Percentiles rank a stretch among this genome's conserved stretches.
Conservation (phyloP, 2,329 filamentous ascomycete genomes). For the Diaporthe caulivora region DNA sequence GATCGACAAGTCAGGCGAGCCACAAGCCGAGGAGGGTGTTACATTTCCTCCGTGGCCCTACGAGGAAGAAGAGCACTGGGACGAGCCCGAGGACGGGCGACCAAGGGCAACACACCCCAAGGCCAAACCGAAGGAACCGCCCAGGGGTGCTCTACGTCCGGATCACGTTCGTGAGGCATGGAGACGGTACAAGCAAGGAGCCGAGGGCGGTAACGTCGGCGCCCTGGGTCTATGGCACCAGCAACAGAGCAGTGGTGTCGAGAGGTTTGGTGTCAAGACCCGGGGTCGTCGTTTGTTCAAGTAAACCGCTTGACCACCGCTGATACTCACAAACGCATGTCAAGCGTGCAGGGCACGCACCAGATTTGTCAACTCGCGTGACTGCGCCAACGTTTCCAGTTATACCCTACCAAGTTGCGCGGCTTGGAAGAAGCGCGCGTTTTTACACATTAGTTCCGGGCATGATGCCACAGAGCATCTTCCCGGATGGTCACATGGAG, state of each 20-base stretch:
- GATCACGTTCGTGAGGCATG: slow-evolving; percentile 82
- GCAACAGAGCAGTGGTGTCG: slow-evolving; percentile 70
- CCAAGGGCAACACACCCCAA: slow-evolving; percentile 45
- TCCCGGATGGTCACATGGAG: background rate
- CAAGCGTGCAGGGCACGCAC: too few species aligned
- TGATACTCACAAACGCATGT: background rate
- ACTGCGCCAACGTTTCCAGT: background rate
- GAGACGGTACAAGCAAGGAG: slow-evolving; percentile 73
- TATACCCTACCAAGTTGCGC: background rate
- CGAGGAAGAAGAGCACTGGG: slow-evolving; percentile 46
- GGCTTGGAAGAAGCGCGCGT: background rate
- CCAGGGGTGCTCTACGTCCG: slow-evolving; percentile 73
- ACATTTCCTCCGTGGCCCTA: slow-evolving; percentile 48
- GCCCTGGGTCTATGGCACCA: slow-evolving; percentile 71
- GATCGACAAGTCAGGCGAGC: slow-evolving; percentile 69
- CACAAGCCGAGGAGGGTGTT: slow-evolving; percentile 64
- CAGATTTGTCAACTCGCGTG: background rate
- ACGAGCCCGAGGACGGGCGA: slow-evolving; percentile 39
- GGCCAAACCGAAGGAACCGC: slow-evolving; percentile 51
- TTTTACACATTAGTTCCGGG: background rate
- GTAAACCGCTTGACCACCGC: slow-evolving; percentile 46
- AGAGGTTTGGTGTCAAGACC: slow-evolving; percentile 68
- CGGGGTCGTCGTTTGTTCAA: slow-evolving; percentile 67
- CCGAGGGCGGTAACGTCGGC: slow-evolving; percentile 73
- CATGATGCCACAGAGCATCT: background rate